Evolutionary conservation across 495 filamentous ascomycete genomes (phyloP), one percentile per base, ranked within the genome.

Genomic region (Darksidea phi): DNA sequence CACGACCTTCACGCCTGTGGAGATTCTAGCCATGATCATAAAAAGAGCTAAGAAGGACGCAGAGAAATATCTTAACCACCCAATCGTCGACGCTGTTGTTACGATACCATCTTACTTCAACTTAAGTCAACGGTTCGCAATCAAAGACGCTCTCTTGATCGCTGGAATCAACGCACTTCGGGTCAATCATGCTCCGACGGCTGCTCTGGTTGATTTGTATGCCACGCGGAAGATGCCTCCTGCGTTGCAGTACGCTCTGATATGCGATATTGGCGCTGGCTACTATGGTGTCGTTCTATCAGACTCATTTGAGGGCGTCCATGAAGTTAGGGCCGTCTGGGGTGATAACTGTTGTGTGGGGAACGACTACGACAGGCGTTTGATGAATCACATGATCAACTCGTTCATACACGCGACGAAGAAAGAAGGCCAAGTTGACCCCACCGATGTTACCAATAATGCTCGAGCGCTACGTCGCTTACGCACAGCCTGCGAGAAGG

Each of bases 41-140:
- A 68, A 60, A 38, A 77, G 70, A 89, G 97, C 97, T 94, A 88
- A 94, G 81, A 94, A 98, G 80, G 91, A 93, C 70, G 93, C 94
- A 70, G 93, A 98, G 82, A 81, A 85, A 68, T 97, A 97, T 81
- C 85, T 98, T 65, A 94, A 93, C 73, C 90, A 89, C 77, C 95
- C 90, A 71, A 89, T 98, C 76, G 91, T 95, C 83, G 96, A 97
- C 80, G 94, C 93, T 53, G 93, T 98, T 72, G 88, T 98, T 75
- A 98, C 93, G 65, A 93, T 98, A 61, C 93, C 94, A 21, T 94
- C 93, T 72, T 98, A 98, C 83, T 98, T 98, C 89, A 98, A 97
- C 82, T 94, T 97, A 84, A 95, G 92, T 70, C 94, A 98, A 81
- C 90, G 93, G 78, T 93, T 97, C 79, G 92, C 94, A 59, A 98